Conservation (phyloP, 257 asterid genomes). For the Jasminum sambac region DNA sequence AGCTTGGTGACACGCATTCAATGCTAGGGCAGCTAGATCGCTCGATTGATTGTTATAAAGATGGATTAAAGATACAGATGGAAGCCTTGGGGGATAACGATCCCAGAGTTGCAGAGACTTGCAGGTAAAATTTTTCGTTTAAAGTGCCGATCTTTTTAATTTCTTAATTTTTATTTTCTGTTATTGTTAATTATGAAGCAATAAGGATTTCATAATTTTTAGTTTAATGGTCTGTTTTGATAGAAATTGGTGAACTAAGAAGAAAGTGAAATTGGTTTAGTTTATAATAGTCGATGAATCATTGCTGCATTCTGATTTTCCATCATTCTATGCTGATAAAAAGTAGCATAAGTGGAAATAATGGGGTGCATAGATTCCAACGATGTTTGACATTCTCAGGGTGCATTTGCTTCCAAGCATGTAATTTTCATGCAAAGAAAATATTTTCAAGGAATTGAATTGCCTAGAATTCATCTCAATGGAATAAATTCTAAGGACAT, state of each 20-base stretch:
- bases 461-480: no score
- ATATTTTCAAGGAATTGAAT: no score
- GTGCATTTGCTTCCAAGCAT: no score
- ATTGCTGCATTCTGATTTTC: not conserved
- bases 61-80: constrained; percentile 87
- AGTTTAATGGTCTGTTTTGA: not conserved
- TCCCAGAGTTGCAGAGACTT: constrained; percentile 93
- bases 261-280: not conserved
- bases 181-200: not conserved
- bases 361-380: no score
- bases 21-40: constrained; percentile 98
- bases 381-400: no score
- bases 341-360: not conserved
- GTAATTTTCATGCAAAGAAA: no score
- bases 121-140: constrained; percentile 53
- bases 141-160: not conserved
- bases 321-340: not conserved
- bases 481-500: no score
- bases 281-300: not conserved
- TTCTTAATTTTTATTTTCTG: not conserved
- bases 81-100: constrained; percentile 93
- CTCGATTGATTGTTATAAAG: constrained; percentile 75
- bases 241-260: not conserved
- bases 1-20: constrained; percentile 91
- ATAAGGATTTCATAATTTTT: not conserved